These are phyloP conservation scores for Coleophoma eucalyptorum DNA, from an alignment of 2,329 filamentous ascomycete genomes.

Conservation along the genomic window DNA sequence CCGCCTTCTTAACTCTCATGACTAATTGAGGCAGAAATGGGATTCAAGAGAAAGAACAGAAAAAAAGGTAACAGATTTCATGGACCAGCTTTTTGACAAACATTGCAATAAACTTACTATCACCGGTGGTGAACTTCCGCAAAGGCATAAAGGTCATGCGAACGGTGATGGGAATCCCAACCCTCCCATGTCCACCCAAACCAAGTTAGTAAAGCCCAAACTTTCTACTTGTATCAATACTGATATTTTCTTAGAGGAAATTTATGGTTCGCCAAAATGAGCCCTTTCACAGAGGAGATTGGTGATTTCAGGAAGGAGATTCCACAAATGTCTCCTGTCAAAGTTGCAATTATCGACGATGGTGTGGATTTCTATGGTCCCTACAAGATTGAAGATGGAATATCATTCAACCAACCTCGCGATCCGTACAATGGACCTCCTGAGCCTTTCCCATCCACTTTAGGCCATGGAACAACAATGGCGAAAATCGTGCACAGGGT, in stretches of 20 bases:
- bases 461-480: slow-evolving; percentile 27
- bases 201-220: slow-evolving; percentile 9
- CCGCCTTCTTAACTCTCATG: not conserved
- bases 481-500: slow-evolving; percentile 22
- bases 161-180: not conserved
- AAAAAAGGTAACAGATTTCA: slow-evolving; percentile 5
- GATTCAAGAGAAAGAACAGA: slow-evolving; percentile 5
- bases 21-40: slow-evolving; percentile 2
- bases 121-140: too few species aligned
- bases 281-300: slow-evolving; percentile 15
- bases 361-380: slow-evolving; percentile 29
- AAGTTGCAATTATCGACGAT: slow-evolving; percentile 35
- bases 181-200: slow-evolving; percentile 1
- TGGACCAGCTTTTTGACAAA: slow-evolving; percentile 1
- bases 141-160: too few species aligned
- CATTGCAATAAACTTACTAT: too few species aligned
- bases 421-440: slow-evolving; percentile 6
- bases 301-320: too few species aligned
- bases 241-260: not conserved
- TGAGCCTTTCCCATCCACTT: slow-evolving; percentile 26
- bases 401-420: slow-evolving; percentile 17
- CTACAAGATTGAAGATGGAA: slow-evolving; percentile 21
- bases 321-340: too few species aligned
- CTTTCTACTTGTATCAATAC: not conserved
- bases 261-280: slow-evolving; percentile 15